These are phyloP conservation scores for Salvia sclarea DNA, from an alignment of 305 asterid species.

Conservation along the genomic window DNA sequence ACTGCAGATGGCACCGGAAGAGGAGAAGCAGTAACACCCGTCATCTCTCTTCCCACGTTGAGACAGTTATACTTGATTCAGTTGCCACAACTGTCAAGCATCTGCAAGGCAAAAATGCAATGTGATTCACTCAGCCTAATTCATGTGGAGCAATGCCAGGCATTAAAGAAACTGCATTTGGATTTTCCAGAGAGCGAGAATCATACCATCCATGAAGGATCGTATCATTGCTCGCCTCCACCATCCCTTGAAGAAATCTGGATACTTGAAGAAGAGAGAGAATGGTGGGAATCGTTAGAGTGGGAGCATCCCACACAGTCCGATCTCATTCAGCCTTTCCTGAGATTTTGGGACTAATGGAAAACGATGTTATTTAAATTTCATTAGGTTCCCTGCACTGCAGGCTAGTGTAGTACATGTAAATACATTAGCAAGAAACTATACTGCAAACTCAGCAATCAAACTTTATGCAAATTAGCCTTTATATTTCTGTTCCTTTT, in stretches of 20 bases:
- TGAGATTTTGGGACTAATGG: constrained; percentile 7
- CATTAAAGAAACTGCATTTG: constrained; percentile 18
- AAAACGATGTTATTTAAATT: neutral
- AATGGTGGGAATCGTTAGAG: constrained; percentile 17
- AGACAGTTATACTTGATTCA: neutral
- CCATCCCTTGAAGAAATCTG: constrained; percentile 22
- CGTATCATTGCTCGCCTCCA: constrained; percentile 4
- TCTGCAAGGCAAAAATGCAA: constrained; percentile 8
- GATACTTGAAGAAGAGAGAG: constrained; percentile 22
- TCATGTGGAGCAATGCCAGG: neutral
- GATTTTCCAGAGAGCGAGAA: neutral
- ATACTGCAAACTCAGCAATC: neutral
- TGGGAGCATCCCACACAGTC: constrained; percentile 25
- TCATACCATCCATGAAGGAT: constrained; percentile 8
- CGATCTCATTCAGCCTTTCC: constrained; percentile 22
- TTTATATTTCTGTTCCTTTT: neutral
- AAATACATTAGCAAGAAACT: neutral
- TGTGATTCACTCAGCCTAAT: constrained; percentile 10
- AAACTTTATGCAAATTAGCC: constrained; percentile 2
- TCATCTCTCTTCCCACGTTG: constrained; percentile 3
- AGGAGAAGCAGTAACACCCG: neutral
- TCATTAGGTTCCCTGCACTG: neutral
- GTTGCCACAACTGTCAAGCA: constrained; percentile 7
- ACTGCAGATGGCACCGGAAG: constrained; percentile 5
- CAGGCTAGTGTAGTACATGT: neutral